A percentile compares a stretch with the other conserved stretches of the same genome.
phyloP scores from a whole-genome alignment of 2,329 filamentous ascomycete genomes.

The Aureobasidium leucospermi region DNA sequence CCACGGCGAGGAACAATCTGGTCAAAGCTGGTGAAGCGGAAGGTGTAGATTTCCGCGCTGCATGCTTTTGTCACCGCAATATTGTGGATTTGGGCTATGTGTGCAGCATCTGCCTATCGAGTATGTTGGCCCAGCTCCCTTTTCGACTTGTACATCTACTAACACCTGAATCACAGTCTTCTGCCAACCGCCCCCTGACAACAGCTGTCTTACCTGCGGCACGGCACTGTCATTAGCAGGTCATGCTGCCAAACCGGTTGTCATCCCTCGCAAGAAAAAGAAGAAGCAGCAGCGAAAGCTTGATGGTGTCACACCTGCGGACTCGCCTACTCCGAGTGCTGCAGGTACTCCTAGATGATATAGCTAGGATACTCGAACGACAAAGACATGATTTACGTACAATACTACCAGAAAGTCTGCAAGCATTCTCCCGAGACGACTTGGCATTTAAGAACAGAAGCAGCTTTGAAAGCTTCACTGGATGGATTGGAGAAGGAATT shows the following conservation, averaged over 20 bases:
- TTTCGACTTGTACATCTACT: too few species aligned
- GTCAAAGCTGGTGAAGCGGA: conserved; percentile 69
- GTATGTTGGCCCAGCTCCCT: conserved; percentile 31
- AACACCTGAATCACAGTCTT: conserved; percentile 48
- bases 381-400: background rate
- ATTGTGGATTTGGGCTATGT: conserved; percentile 92
- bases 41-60: conserved; percentile 92
- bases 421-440: too few species aligned
- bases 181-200: conserved; percentile 57
- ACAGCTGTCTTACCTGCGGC: conserved; percentile 75
- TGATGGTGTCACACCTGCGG: conserved; percentile 17
- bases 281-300: conserved; percentile 59
- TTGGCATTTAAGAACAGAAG: too few species aligned
- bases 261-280: conserved; percentile 63
- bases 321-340: conserved; percentile 4
- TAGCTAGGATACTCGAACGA: too few species aligned
- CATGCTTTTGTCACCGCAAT: conserved; percentile 90
- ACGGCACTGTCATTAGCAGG: conserved; percentile 68
- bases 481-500: too few species aligned
- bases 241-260: conserved; percentile 70
- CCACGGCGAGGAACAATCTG: conserved; percentile 55
- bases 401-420: too few species aligned
- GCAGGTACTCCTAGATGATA: conserved; percentile 1
- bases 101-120: conserved; percentile 92
- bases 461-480: too few species aligned